Conservation (phyloP, 768 basidiomycete genomes). For the Boletus speciosus region DNA sequence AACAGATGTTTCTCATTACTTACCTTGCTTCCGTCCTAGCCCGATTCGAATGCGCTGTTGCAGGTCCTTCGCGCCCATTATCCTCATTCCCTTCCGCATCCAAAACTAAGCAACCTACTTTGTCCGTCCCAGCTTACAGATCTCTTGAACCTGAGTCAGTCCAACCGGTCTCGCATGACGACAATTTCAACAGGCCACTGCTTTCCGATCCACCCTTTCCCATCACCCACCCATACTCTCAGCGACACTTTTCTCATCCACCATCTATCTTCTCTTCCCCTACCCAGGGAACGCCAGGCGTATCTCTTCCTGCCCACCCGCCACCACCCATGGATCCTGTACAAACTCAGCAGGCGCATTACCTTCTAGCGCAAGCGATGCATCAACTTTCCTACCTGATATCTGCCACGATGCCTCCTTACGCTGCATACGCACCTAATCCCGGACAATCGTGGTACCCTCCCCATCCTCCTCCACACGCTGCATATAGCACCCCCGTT, state of each 20-base stretch:
- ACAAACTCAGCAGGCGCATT: conserved; percentile 37
- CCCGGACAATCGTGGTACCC: conserved; percentile 24
- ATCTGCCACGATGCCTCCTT: conserved; percentile 29
- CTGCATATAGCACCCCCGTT: conserved; percentile 6
- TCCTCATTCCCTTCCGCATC: conserved; percentile 5
- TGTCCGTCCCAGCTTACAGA: conserved; percentile 1
- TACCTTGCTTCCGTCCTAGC: conserved; percentile 5
- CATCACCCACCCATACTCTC: conserved; percentile 22
- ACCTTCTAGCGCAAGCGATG: conserved; percentile 38
- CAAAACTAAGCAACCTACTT: conserved; percentile 7
- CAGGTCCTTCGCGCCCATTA: conserved; percentile 10
- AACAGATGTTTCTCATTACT: neutral
- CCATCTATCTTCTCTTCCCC: conserved; percentile 16
- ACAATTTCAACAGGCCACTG: neutral
- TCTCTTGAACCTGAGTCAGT: conserved; percentile 8
- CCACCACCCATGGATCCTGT: conserved; percentile 25
- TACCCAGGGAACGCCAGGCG: conserved; percentile 10
- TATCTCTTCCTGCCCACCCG: conserved; percentile 28
- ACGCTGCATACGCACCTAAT: conserved; percentile 13
- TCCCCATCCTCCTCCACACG: conserved; percentile 1
- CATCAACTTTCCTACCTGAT: conserved; percentile 40
- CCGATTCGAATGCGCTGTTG: conserved; percentile 1
- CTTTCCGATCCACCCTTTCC: conserved; percentile 15
- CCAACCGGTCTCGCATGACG: neutral
- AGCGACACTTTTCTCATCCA: conserved; percentile 17